Base-by-base conservation (phyloP, 768 basidiomycete genomes). In the Naganishia randhawae region DNA sequence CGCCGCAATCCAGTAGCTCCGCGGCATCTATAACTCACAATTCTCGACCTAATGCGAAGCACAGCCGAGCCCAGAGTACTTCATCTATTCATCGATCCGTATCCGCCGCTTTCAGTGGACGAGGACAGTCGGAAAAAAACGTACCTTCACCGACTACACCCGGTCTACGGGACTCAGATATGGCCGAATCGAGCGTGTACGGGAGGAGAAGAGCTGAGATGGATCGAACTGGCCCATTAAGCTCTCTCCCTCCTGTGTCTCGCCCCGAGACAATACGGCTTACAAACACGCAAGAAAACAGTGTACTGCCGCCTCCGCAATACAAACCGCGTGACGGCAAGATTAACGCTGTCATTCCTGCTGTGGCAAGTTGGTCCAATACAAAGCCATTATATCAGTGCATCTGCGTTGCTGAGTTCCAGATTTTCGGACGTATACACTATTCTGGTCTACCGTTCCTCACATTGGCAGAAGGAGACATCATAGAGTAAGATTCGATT, bases 361-460 rank as follows among this genome's bases (percentile, higher is more conserved):
- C 45, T 48, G 57, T 61, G 29, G 67, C 70, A 0, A 77, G 73
- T 32, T 79, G 78, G 78, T 65, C 67, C 54, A 66, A 75, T 39
- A 76, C 76, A 41, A 54, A 54, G 31, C 74, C 75, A 5, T 50
- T 80, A 27, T 80, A 81, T 66, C 74, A 76, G 51, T 81, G 80
- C 66, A 75, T 73, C 13, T 79, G 75, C 55, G 80, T 81, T 6
- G 80, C 80, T 14, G 74, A 77, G 29, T 81, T 79, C 65, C 72
- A 67, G 2, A 53, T 48, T 31, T 70, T 39, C 17, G 61, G 69
- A 3, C 70, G 72, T 41, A 72, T 71, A 22, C 68, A 70, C 32
- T 81, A 78, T 66, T 66, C 77, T 52, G 77, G 75, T 6, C 68
- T 80, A 11, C 67, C 70, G 0, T 81, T 81, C 71, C 64, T 81